Evolutionary conservation across 2,329 filamentous ascomycete genomes (phyloP).

Genomic region (Fusarium globosum): DNA sequence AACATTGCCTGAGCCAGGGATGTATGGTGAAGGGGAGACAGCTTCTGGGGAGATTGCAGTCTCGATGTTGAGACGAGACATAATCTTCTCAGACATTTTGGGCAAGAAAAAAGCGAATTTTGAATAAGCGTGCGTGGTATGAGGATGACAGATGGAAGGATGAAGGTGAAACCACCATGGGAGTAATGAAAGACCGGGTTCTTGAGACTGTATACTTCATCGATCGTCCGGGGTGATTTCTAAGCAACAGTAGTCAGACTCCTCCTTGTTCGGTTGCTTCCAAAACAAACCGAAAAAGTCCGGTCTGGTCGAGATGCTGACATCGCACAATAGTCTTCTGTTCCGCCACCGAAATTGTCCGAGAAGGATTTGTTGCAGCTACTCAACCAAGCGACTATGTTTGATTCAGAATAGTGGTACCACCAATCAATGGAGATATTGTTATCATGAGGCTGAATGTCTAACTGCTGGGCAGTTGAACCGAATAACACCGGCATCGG

Average conservation of each 20-base stretch:
- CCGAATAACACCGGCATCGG: not conserved
- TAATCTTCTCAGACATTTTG: rapidly evolving
- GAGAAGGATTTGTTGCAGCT: not conserved
- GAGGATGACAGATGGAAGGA: too few species aligned
- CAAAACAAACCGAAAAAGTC: not conserved
- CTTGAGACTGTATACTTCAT: not conserved
- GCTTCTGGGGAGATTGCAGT: not conserved
- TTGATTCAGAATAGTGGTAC: rapidly evolving
- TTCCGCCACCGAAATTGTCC: not conserved
- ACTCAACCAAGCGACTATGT: rapidly evolving
- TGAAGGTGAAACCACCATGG: too few species aligned
- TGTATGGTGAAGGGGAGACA: not conserved
- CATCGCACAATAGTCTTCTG: not conserved
- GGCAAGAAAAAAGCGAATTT: not conserved
- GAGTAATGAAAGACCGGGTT: not conserved
- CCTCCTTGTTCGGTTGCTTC: not conserved
- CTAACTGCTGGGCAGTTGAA: not conserved
- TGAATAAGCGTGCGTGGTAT: too few species aligned
- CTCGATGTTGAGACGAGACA: not conserved
- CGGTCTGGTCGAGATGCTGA: not conserved
- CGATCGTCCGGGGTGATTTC: too few species aligned
- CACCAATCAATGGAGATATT: not conserved
- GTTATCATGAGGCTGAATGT: not conserved
- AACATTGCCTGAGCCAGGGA: rapidly evolving
- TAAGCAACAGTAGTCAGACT: too few species aligned